These are phyloP conservation scores for Yamadazyma sp. DNA, from an alignment of 805 yeast genomes.

Conservation along the genomic window DNA sequence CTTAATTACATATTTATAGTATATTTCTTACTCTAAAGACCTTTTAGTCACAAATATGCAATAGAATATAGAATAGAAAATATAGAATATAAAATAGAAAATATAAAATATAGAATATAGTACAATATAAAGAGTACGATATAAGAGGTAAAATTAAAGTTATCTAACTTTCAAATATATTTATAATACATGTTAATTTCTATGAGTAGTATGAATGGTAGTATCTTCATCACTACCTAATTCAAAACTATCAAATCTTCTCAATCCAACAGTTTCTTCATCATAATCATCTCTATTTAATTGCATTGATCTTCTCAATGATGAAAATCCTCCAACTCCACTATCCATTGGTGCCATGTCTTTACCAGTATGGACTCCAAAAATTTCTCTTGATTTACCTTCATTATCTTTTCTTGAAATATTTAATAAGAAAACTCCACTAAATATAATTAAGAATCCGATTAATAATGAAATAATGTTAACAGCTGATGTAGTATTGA, in stretches of 20 bases:
- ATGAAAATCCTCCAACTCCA: slow-evolving; percentile 70
- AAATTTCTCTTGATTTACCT: slow-evolving; percentile 51
- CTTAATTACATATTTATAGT: neutral
- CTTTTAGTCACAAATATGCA: no score
- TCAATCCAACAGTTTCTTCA: slow-evolving; percentile 50
- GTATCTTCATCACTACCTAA: slow-evolving; percentile 39
- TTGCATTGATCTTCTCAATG: slow-evolving; percentile 76
- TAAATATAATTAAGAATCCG: slow-evolving; percentile 82
- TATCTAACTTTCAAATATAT: no score
- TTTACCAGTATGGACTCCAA: slow-evolving; percentile 53
- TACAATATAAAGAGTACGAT: no score
- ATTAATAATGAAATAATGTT: slow-evolving; percentile 77
- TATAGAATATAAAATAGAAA: no score
- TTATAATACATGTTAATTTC: no score
- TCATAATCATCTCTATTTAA: slow-evolving; percentile 43
- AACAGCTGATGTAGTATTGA: slow-evolving; percentile 77
- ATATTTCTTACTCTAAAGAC: no score
- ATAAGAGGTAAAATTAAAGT: no score
- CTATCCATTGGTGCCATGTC: slow-evolving; percentile 72
- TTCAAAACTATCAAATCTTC: slow-evolving; percentile 63
- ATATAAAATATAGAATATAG: no score
- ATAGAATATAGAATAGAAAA: no score
- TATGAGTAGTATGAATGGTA: slow-evolving; percentile 4
- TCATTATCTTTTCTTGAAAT: slow-evolving; percentile 66
- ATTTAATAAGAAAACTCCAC: slow-evolving; percentile 82